Evolutionary conservation across 495 filamentous ascomycete species (phyloP), one percentile per base, ranked within the genome.

Genomic region (Hypoxylon intermedium): DNA sequence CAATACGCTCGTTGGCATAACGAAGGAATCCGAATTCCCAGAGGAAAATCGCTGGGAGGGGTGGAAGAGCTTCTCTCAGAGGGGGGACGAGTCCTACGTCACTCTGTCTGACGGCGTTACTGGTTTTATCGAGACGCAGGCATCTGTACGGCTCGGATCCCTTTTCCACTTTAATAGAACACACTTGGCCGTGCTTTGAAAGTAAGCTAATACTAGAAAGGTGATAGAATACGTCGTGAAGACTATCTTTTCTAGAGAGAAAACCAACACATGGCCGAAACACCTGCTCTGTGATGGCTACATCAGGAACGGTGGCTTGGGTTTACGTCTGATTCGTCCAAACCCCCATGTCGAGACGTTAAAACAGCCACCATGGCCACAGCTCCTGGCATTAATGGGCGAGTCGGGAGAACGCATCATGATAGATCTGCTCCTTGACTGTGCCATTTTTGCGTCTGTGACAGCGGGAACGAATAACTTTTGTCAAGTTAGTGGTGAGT

Each of bases 211-310:
- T 49, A 56, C 46, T 37, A 42, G 7, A 44, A 46, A 98, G 90
- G 82, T 96, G 59, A 83, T 97, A 45, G 89, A 97, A 73, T 95
- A 91, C 67, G 87, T 86, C 9, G 86, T 97, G 23, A 88, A 83
- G 76, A 76, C 82, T 2, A 73, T 97, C 2, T 96, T 96, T 73
- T 84, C 82, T 12, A 81, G 79, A 44, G 74, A 81, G 44, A 72
- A 72, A 30, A 44, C 74, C 1, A 72, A 70, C 31, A 71, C 76
- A n/a, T 83, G 79, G 69, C 85, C 86, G 0, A 79, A 84, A 38
- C 91, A 96, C 74, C 63, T 95, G 4, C 80, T 97, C 9, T 89
- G 88, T 58, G 85, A 92, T 78, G 92, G 92, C 11, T 94, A 86
- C 67, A 83, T 73, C 23, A 75, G 67, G 55, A 65, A 72, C 40